Conservation (phyloP, 805 yeast species). For the Komagataella phaffii region DNA sequence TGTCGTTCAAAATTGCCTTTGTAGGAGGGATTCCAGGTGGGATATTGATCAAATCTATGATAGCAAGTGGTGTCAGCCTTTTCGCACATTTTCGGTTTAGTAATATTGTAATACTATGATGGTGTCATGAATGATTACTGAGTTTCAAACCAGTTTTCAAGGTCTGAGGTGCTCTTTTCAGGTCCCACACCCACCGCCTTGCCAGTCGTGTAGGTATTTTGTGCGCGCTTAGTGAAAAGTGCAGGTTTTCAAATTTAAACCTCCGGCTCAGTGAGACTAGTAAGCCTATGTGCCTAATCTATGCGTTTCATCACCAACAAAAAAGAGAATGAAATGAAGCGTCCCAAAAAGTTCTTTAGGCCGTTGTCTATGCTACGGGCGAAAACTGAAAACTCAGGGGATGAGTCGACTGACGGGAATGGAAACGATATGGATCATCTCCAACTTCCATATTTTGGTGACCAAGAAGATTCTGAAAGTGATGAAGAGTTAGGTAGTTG, state of each 20-base stretch:
- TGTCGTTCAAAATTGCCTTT: conserved; percentile 35
- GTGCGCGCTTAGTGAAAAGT: neutral
- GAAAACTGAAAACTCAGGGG: neutral
- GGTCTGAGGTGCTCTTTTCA: no score
- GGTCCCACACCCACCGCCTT: no score
- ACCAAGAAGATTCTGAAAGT: neutral
- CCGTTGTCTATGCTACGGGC: neutral
- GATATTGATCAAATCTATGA: conserved; percentile 19
- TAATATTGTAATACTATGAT: no score
- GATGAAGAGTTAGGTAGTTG: neutral
- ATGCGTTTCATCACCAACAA: neutral
- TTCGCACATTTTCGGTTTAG: neutral
- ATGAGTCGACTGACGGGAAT: neutral
- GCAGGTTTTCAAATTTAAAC: neutral
- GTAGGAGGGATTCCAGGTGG: conserved; percentile 32
- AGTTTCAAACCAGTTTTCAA: no score
- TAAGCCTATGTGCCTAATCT: neutral
- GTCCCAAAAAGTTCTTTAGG: neutral
- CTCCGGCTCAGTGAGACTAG: neutral
- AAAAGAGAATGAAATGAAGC: neutral
- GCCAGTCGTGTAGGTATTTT: neutral
- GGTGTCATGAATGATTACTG: neutral
- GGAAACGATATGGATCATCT: neutral
- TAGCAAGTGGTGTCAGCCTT: conserved; percentile 18
- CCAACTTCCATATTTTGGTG: neutral